Conservation (phyloP, 2,329 filamentous ascomycete species). For the Orbilia oligospora region DNA sequence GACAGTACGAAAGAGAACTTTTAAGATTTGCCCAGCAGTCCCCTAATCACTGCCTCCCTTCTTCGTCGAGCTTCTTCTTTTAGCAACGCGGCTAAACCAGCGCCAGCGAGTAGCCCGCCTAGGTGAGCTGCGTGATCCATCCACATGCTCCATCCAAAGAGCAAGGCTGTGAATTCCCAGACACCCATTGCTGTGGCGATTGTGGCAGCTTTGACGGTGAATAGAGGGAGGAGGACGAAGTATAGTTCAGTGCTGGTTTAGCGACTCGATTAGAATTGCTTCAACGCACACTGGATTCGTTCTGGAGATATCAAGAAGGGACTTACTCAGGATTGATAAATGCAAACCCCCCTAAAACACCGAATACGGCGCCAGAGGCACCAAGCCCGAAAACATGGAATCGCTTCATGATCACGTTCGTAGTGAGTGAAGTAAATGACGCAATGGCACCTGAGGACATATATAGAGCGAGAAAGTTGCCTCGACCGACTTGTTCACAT, state of each 20-base stretch:
- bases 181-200: slow-evolving; percentile 72
- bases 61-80: slow-evolving; percentile 61
- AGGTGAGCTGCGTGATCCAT: slow-evolving; percentile 68
- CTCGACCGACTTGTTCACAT: slow-evolving; percentile 79
- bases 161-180: slow-evolving; percentile 67
- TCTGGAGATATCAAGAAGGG: background rate
- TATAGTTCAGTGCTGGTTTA: slow-evolving; percentile 72
- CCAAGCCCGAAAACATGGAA: slow-evolving; percentile 73
- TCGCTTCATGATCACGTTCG: slow-evolving; percentile 67
- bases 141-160: slow-evolving; percentile 62
- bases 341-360: slow-evolving; percentile 73
- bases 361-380: slow-evolving; percentile 77
- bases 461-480: slow-evolving; percentile 78
- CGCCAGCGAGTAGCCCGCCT: slow-evolving; percentile 66
- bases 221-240: slow-evolving; percentile 69
- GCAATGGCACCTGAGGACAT: slow-evolving; percentile 73
- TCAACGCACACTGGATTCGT: background rate
- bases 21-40: slow-evolving; percentile 53
- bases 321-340: slow-evolving; percentile 62
- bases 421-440: slow-evolving; percentile 73
- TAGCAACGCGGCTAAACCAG: slow-evolving; percentile 63
- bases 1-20: background rate
- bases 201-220: slow-evolving; percentile 69
- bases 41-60: slow-evolving; percentile 61
- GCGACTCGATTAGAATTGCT: slow-evolving; percentile 66